phyloP scores from a whole-genome alignment of 2,329 filamentous ascomycete genomes.

The Diaporthe sp. region DNA sequence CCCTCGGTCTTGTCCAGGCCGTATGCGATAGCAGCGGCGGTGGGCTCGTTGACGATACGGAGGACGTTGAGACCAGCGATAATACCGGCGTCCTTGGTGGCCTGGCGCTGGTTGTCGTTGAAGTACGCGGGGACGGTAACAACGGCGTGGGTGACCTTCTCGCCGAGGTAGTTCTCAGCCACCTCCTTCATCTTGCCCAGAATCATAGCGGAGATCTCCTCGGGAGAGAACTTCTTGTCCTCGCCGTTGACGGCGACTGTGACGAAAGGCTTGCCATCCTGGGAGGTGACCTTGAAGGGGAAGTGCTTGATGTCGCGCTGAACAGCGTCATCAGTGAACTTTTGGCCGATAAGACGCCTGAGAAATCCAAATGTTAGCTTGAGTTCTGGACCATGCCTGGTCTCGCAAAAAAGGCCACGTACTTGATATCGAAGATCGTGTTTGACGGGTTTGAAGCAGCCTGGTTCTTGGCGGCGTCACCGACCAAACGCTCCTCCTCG shows the following conservation, averaged over 20 bases:
- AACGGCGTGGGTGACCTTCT: slow-evolving; percentile 88
- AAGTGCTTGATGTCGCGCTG: slow-evolving; percentile 98
- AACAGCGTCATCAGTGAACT: slow-evolving; percentile 86
- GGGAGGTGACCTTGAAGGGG: slow-evolving; percentile 93
- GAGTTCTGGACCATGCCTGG: neutral
- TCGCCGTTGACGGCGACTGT: slow-evolving; percentile 77
- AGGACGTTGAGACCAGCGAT: slow-evolving; percentile 96
- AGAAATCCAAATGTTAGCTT: slow-evolving; percentile 2
- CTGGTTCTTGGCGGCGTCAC: slow-evolving; percentile 98
- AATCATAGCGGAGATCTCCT: slow-evolving; percentile 86
- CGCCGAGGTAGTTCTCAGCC: slow-evolving; percentile 83
- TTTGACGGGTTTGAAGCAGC: slow-evolving; percentile 83
- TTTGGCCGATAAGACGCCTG: slow-evolving; percentile 88
- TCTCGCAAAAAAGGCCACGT: slow-evolving; percentile 55
- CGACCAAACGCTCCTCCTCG: slow-evolving; percentile 95
- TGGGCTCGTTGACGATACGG: slow-evolving; percentile 97
- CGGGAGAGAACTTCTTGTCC: slow-evolving; percentile 82
- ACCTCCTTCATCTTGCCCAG: slow-evolving; percentile 89
- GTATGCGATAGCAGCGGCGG: slow-evolving; percentile 94
- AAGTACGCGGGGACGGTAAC: slow-evolving; percentile 98
- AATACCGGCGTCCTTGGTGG: slow-evolving; percentile 93
- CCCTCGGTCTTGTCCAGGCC: slow-evolving; percentile 88
- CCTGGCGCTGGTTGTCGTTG: slow-evolving; percentile 98
- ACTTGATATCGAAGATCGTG: slow-evolving; percentile 89
- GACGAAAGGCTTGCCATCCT: slow-evolving; percentile 90